Base-by-base conservation (phyloP, 2,329 filamentous ascomycete species). In the Xylariaceae sp. region DNA sequence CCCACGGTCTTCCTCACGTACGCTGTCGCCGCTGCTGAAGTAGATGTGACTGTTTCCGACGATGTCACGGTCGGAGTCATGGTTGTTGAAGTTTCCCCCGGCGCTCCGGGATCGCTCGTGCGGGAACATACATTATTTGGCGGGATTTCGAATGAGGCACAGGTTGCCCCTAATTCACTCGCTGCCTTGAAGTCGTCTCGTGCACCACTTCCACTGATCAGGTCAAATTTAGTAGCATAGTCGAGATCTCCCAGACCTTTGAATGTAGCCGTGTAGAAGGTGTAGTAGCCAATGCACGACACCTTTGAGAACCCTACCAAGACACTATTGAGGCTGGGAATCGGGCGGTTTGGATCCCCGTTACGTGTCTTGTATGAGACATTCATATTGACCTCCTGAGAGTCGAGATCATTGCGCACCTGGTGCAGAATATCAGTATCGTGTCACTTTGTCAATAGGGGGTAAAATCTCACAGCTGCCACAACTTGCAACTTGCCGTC, bases 111-210 rank as follows among this genome's bases (percentile, higher is more conserved):
- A 10, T 60, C 56, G 47, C 61, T 60, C 23, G 15, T 65, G 10
- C 66, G 65, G 4, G 66, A 67, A 51, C 68, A 70, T 34, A 63
- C 34, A 15, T 71, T 72, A 5, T 68, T 59, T 2, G 68, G 71
- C 5, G 73, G 70, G 8, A 72, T 73, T 3, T 74, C 66, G 63
- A 81, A 80, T 4, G 68, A 34, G 4, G 65, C 65, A 61, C 82
- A 84, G 1, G 73, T 76, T 7, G 75, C 77, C 2, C 74, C 75
- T 10, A 84, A 64, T 8, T 73, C 72, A 30, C 74, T 73, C 13
- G 76, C 76, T 30, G 76, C 73, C 65, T 81, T 82, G 72, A 83
- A 84, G 51, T 71, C 72, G 61, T 83, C 80, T 4, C 71, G 70
- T 13, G 66, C 60, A 8, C 67, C 73, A 9, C 65, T 68, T 15